Percentiles rank a stretch among this genome's conserved stretches.
Conservation (phyloP, 2,329 filamentous ascomycete genomes). For the Fusarium paranaense region DNA sequence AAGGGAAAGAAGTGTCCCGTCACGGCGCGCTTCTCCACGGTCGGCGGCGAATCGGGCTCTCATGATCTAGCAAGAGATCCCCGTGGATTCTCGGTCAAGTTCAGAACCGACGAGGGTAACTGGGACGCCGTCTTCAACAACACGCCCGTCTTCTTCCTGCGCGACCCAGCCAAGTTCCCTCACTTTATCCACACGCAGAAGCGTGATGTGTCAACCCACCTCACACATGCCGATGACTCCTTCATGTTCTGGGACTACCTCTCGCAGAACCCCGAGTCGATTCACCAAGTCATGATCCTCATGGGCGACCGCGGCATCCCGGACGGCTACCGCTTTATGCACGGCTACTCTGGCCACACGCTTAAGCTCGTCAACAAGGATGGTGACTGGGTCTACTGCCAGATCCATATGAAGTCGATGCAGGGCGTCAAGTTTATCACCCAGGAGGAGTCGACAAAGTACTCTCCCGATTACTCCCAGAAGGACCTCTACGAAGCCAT, state of each 20-base stretch:
- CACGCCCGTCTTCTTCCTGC: constrained; percentile 80
- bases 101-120: constrained; percentile 64
- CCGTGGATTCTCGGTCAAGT: constrained; percentile 78
- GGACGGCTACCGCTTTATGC: constrained; percentile 57
- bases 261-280: constrained; percentile 67
- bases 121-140: constrained; percentile 54
- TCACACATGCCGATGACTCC: constrained; percentile 54
- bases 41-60: constrained; percentile 79
- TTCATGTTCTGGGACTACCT: constrained; percentile 60
- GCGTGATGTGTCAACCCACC: constrained; percentile 70
- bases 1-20: constrained; percentile 77
- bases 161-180: constrained; percentile 79
- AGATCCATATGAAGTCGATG: constrained; percentile 31
- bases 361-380: constrained; percentile 20
- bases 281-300: constrained; percentile 69
- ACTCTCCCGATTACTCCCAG: constrained; percentile 19
- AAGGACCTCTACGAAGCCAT: constrained; percentile 37
- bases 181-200: constrained; percentile 82
- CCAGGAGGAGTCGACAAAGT: constrained; percentile 12
- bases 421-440: constrained; percentile 27
- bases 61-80: constrained; percentile 79
- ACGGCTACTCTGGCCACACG: constrained; percentile 17
- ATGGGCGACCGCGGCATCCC: constrained; percentile 69
- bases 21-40: constrained; percentile 78
- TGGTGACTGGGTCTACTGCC: constrained; percentile 21